Base-by-base conservation (phyloP, 768 basidiomycete species). In the Gloeostereum incarnatum region DNA sequence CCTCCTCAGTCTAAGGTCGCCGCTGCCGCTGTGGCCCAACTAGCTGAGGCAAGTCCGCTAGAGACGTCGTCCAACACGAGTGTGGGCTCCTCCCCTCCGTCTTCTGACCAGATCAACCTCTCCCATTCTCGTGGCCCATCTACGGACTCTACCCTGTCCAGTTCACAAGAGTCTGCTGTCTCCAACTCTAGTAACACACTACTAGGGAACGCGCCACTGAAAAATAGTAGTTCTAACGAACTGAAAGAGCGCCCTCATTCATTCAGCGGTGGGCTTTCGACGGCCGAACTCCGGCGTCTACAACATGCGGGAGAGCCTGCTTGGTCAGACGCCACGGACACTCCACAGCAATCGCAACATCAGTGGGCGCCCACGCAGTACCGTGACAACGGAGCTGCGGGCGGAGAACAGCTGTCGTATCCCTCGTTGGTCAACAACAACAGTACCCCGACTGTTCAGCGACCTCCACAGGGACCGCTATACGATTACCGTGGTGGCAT, bases 41-140 rank as follows among this genome's bases (percentile, higher is more conserved):
- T 77, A 44, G 69, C 66, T 19, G 80, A 85, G 47, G 60, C 71
- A 13, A 87, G 83, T 50, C 81, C 81, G 27, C 64, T 86, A 35
- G 83, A 86, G 53, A 75, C 80, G 7, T 73, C 75, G 23, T 86
- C 82, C 22, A 76, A 70, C 51, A 68, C 75, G 37, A 86, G 83
- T 53, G 63, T 76, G 35, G 79, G 75, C 48, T 86, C 84, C 35
- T 84, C 84, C 24, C 81, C 84, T 14, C 74, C 78, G 38, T 60
- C 70, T 31, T 70, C 77, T 44, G 81, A 83, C 56, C 71, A 72
- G 43, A 75, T 78, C 49, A 68, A 61, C 38, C 67, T 74, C 20
- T 78, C 80, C 45, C 85, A 87, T 58, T 87, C 85, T 45, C 77
- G 85, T 39, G 86, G 81, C 37, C 86, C 84, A 19, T 87, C 86